A percentile compares a stretch with the other conserved stretches of the same genome.
Conservation (phyloP, 495 filamentous ascomycete genomes). For the Gamarada debralockiae region DNA sequence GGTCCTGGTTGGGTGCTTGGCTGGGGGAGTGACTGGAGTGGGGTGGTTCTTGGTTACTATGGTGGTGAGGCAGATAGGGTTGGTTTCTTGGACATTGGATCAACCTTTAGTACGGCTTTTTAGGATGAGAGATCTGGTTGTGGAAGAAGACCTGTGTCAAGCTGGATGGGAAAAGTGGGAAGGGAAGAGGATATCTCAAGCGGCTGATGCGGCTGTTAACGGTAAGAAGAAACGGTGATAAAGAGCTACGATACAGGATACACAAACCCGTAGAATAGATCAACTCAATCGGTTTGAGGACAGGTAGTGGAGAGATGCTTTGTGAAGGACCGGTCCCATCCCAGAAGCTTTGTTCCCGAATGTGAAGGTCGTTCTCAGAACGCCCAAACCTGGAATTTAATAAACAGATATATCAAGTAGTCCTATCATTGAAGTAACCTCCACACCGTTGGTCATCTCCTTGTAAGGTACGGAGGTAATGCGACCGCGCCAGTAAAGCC, state of each 20-base stretch:
- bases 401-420: no score
- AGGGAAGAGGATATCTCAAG: slow-evolving; percentile 32
- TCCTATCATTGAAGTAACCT: no score
- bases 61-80: slow-evolving; percentile 51
- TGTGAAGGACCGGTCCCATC: neutral
- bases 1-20: slow-evolving; percentile 72
- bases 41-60: slow-evolving; percentile 75
- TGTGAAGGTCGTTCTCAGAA: slow-evolving; percentile 40
- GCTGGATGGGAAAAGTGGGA: slow-evolving; percentile 95
- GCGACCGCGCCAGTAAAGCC: no score
- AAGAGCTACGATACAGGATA: neutral
- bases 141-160: slow-evolving; percentile 86
- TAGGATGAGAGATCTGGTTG: slow-evolving; percentile 76
- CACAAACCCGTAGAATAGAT: no score
- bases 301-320: no score
- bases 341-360: neutral
- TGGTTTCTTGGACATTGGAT: slow-evolving; percentile 70
- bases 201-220: neutral
- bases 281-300: no score
- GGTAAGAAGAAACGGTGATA: slow-evolving; percentile 17
- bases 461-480: no score
- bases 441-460: no score
- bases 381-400: no score
- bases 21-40: slow-evolving; percentile 67
- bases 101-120: slow-evolving; percentile 58